Evolutionary conservation across 179 eudicot genomes (phyloP).

Genomic region (Nepenthes alata): DNA sequence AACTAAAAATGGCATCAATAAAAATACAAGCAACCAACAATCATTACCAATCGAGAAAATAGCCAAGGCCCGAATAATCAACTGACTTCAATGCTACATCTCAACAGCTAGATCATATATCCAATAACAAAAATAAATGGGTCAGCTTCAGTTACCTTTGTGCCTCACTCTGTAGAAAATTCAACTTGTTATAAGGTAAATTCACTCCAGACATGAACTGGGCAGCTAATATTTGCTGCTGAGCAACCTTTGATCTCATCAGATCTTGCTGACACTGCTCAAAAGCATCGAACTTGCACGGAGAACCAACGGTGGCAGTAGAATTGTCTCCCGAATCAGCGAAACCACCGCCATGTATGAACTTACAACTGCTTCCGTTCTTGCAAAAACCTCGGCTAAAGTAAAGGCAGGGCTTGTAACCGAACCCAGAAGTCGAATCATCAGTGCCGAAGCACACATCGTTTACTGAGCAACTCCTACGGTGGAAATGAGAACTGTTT

Average conservation of each 20-base stretch:
- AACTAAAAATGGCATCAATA: background rate
- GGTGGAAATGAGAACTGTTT: slow-evolving; percentile 22
- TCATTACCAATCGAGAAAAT: background rate
- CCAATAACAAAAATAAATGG: background rate
- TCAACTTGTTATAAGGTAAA: slow-evolving; percentile 40
- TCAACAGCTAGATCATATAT: background rate
- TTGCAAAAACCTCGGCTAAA: slow-evolving; percentile 7
- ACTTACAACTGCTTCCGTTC: slow-evolving; percentile 21
- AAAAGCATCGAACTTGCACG: slow-evolving; percentile 32
- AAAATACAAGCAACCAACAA: background rate
- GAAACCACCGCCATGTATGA: slow-evolving; percentile 8
- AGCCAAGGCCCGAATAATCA: background rate
- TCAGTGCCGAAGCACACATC: slow-evolving; percentile 44
- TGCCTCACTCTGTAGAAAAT: slow-evolving; percentile 38
- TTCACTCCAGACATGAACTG: slow-evolving; percentile 50
- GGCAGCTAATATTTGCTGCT: slow-evolving; percentile 54
- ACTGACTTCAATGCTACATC: background rate
- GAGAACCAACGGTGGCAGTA: slow-evolving; percentile 6
- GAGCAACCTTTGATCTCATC: slow-evolving; percentile 54
- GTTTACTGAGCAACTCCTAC: slow-evolving; percentile 63
- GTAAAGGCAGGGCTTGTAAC: slow-evolving; percentile 67
- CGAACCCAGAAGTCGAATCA: slow-evolving; percentile 40
- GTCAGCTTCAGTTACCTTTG: slow-evolving; percentile 30
- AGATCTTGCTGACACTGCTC: slow-evolving; percentile 50
- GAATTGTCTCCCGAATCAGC: background rate